These are phyloP conservation scores for Hirschioporus abietinus DNA, from an alignment of 768 basidiomycete genomes.

Conservation along the genomic window DNA sequence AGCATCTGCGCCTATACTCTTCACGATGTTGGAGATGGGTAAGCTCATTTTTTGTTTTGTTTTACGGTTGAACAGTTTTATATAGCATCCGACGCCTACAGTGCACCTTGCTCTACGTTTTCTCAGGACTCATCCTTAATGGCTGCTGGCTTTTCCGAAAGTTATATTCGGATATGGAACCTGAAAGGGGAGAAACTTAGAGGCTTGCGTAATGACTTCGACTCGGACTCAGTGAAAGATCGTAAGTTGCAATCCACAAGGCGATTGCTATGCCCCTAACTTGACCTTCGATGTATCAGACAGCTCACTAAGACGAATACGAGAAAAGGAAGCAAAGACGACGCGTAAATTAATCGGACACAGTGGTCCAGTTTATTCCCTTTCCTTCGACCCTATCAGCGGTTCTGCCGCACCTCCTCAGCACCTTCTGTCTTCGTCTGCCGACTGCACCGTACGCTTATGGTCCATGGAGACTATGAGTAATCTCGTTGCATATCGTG, in stretches of 20 bases:
- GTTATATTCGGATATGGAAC: slow-evolving; percentile 92
- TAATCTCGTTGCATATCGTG: slow-evolving; percentile 89
- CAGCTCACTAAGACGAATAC: slow-evolving; percentile 54
- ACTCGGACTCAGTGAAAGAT: slow-evolving; percentile 59
- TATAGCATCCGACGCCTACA: slow-evolving; percentile 24
- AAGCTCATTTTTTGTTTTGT: slow-evolving; percentile 22
- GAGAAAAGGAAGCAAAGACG: slow-evolving; percentile 75
- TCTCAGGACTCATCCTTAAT: slow-evolving; percentile 88
- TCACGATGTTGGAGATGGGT: slow-evolving; percentile 96
- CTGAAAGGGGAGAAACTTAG: slow-evolving; percentile 86
- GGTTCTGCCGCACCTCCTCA: slow-evolving; percentile 84
- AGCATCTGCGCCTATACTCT: slow-evolving; percentile 95
- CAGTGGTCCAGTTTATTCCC: slow-evolving; percentile 92
- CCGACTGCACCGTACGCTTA: slow-evolving; percentile 83
- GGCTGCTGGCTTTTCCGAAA: slow-evolving; percentile 94
- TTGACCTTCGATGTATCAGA: slow-evolving; percentile 32
- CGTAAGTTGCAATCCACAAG: slow-evolving; percentile 37
- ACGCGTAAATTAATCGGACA: slow-evolving; percentile 97
- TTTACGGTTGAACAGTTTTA: no score
- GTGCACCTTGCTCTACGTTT: slow-evolving; percentile 81
- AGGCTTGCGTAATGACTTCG: slow-evolving; percentile 73
- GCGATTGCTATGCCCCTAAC: slow-evolving; percentile 2
- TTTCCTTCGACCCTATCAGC: slow-evolving; percentile 87
- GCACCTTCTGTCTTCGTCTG: slow-evolving; percentile 87
- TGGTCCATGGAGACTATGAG: slow-evolving; percentile 97